These are phyloP conservation scores for Orbilia quercus DNA, from an alignment of 2,329 filamentous ascomycete genomes.

Conservation along the genomic window DNA sequence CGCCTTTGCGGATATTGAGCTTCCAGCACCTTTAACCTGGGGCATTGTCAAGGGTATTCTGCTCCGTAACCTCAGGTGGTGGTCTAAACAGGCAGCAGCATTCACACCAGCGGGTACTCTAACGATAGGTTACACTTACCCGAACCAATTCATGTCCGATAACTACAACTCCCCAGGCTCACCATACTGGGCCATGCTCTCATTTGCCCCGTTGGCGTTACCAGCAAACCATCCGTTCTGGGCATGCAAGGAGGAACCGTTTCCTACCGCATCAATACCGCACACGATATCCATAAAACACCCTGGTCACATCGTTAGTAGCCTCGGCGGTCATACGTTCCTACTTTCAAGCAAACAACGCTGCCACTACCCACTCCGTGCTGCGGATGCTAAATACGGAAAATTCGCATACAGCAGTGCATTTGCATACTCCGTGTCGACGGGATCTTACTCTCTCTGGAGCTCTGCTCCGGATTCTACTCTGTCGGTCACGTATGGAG, in stretches of 20 bases:
- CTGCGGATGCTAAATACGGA: constrained; percentile 83
- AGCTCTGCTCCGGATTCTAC: constrained; percentile 81
- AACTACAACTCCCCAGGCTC: constrained; percentile 83
- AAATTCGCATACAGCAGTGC: constrained; percentile 80
- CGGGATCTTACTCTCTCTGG: constrained; percentile 78
- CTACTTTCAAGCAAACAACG: constrained; percentile 80
- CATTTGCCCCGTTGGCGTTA: constrained; percentile 78
- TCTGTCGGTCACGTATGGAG: constrained; percentile 80
- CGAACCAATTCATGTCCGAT: constrained; percentile 83
- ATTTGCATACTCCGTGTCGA: constrained; percentile 81
- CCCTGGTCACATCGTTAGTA: constrained; percentile 78
- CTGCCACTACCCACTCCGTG: constrained; percentile 85
- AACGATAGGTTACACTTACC: constrained; percentile 80
- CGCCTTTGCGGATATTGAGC: constrained; percentile 78
- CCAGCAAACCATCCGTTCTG: constrained; percentile 79
- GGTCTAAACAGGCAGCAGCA: constrained; percentile 75
- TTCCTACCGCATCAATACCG: constrained; percentile 69
- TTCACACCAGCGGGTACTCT: constrained; percentile 80
- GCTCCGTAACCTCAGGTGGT: constrained; percentile 80
- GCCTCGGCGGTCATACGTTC: constrained; percentile 79
- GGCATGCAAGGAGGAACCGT: constrained; percentile 74
- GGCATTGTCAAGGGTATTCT: constrained; percentile 82
- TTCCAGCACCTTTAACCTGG: constrained; percentile 78
- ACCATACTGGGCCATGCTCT: constrained; percentile 81
- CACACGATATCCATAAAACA: constrained; percentile 72